Conservation (phyloP, 768 basidiomycete genomes). For the Fibroporia radiculosa region DNA sequence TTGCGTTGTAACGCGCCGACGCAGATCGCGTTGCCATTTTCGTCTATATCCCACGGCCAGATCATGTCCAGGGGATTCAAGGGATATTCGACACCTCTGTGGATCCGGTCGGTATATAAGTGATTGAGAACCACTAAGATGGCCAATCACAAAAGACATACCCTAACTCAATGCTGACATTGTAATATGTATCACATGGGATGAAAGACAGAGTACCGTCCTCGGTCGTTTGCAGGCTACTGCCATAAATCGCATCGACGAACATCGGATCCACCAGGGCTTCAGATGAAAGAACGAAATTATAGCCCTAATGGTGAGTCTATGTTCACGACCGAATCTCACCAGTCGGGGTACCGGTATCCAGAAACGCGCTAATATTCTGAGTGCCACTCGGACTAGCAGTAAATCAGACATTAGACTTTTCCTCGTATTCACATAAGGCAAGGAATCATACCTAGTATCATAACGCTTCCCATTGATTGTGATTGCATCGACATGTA, state of each 20-base stretch:
- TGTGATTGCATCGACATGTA: neutral
- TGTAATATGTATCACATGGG: slow-evolving; percentile 4
- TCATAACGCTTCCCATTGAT: slow-evolving; percentile 3
- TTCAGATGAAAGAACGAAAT: neutral
- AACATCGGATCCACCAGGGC: neutral
- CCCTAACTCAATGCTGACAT: slow-evolving; percentile 4
- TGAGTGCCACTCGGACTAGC: neutral
- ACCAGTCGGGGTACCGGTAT: slow-evolving; percentile 3
- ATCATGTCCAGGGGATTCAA: slow-evolving; percentile 3
- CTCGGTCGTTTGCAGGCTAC: neutral
- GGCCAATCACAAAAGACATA: too few relatives aligned
- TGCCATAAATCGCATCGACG: slow-evolving; percentile 5
- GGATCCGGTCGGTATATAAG: neutral
- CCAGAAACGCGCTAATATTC: slow-evolving; percentile 1
- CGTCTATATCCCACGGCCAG: neutral
- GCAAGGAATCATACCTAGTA: neutral
- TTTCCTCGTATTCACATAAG: too few relatives aligned
- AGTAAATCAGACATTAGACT: neutral
- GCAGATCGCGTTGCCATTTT: slow-evolving; percentile 1
- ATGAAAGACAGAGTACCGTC: neutral
- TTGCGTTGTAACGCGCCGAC: slow-evolving; percentile 2
- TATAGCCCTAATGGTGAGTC: neutral
- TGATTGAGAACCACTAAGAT: too few relatives aligned
- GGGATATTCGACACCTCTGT: slow-evolving; percentile 4
- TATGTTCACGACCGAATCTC: neutral